Evolutionary conservation across 257 asterid genomes (phyloP), one percentile per base, ranked within the genome.

Genomic region (Salvia hispanica): DNA sequence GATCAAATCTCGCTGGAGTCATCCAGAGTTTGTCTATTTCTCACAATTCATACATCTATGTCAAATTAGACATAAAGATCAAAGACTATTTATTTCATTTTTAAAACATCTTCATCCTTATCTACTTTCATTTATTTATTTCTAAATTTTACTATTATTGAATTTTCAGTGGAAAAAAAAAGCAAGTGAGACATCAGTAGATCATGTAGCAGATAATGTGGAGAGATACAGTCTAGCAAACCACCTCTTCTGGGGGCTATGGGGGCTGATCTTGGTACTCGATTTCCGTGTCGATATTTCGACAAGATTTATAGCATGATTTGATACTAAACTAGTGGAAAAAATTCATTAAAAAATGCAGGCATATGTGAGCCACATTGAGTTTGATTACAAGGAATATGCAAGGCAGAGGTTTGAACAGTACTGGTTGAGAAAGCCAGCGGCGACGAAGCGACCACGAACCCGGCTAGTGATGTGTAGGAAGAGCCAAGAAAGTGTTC

Each of bases 161-260:
- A 43, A 62, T 74, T 59, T 16, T 3, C 71, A 76, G 84, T 88
- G 98, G 91, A n/a, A n/a, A 21, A 51, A 70, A 47, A 81, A 82
- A 64, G 72, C 85, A 5, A 66, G 72, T 71, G 86, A 83, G 43
- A 63, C 73, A 42, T 78, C 65, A 42, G 77, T 85, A 50, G 77
- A 80, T 64, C 77, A 83, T 80, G 81, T 91, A 0, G 78, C 66
- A 2, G 83, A 79, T 8, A 84, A 85, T 58, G 74, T 82, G 13
- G 92, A 91, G 80, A 91, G 86, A 62, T 91, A 81, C 80, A 81
- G 86, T 28, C 91, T 94, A 58, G 88, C 97, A 7, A 94, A 80
- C 80, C 99, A 94, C 80, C 83, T 94, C 70, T 88, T 88, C 77
- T 94, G 99, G 99, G 97, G 96, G 71, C 78, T 94, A 7, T 94